Base-by-base conservation (phyloP, 2,329 filamentous ascomycete genomes). In the Pseudogymnoascus sp. region DNA sequence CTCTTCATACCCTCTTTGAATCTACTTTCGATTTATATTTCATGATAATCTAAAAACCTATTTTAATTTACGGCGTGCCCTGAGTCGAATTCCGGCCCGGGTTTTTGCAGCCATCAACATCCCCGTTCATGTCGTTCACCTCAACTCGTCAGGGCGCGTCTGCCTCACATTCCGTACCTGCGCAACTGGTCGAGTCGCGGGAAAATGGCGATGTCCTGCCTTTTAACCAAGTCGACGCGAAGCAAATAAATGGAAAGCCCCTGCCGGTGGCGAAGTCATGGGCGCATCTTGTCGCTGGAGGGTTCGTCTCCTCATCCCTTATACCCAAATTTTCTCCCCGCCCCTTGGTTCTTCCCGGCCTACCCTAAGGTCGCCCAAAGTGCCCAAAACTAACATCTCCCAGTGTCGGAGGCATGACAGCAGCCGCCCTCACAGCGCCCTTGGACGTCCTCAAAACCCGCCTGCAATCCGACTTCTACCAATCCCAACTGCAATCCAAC, bases 381-480 rank as follows among this genome's bases (percentile, higher is more conserved):
- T 59, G 11, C 6, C 12, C 2, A 14, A n/a, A 60, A 23, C 59
- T 60, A 9, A 60, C 64, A 62, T 63, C 9, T 56, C 64, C 61
- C 68, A 96, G 93, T 43, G 78, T 91, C 61, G 93, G 93, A 69
- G 93, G 93, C 69, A 96, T 96, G 88, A 92, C 91, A 16, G 88
- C 93, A 9, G 90, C 93, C 23, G 88, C 90, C n/a, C 77, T 97
- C n/a, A 97, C 93, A 1, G 92, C 91, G 7, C 93, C 93, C 21
- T 88, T 97, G 65, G 93, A 97, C 73, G 93, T 97, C 34, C 83
- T 97, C 60, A 96, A 96, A 76, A 97, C 93, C 9, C 87, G 93
- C 37, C 81, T 97, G 2, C 93, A 97, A 75, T 96, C 91, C 71
- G 93, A 96, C 73, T 96, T 96, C 75, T 97, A 97, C 80, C 91